Percentiles rank a stretch among this genome's conserved stretches.
phyloP scores from a whole-genome alignment of 495 filamentous ascomycete genomes.

The Hypoxylon trugodes region DNA sequence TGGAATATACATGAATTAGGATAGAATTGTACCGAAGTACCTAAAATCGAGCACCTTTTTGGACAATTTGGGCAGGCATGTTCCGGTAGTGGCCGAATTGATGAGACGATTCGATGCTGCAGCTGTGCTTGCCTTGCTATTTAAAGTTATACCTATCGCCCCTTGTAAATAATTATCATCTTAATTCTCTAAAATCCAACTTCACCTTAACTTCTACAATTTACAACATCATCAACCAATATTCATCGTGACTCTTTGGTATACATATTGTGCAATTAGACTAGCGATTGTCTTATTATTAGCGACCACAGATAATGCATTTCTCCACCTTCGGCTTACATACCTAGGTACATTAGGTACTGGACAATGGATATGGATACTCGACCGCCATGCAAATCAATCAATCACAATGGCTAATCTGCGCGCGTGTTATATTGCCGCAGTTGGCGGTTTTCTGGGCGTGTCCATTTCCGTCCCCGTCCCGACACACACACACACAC shows the following conservation, averaged over 20 bases:
- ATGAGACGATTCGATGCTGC: not conserved
- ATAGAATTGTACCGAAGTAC: constrained; percentile 6
- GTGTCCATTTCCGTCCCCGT: not conserved
- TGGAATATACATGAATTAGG: too few species aligned
- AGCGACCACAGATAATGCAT: constrained; percentile 1
- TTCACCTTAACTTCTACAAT: not conserved
- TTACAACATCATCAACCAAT: not conserved
- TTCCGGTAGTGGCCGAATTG: not conserved
- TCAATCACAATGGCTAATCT: constrained; percentile 27
- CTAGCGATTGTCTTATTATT: not conserved
- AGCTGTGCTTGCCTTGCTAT: not conserved
- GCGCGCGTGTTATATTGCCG: constrained; percentile 29
- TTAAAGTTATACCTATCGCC: constrained; percentile 1
- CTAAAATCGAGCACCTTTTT: not conserved
- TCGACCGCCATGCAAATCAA: not conserved
- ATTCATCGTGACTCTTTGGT: not conserved
- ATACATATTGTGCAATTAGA: constrained; percentile 3
- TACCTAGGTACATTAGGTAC: not conserved
- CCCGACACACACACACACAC: not conserved
- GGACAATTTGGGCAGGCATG: too few species aligned
- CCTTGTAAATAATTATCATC: too few species aligned
- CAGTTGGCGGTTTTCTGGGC: constrained; percentile 18
- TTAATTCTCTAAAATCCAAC: too few species aligned
- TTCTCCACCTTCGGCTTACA: constrained; percentile 16
- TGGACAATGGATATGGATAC: too few species aligned